Evolutionary conservation across 768 basidiomycete species (phyloP), one percentile per base, ranked within the genome.

Genomic region (Daedaleopsis nitida): DNA sequence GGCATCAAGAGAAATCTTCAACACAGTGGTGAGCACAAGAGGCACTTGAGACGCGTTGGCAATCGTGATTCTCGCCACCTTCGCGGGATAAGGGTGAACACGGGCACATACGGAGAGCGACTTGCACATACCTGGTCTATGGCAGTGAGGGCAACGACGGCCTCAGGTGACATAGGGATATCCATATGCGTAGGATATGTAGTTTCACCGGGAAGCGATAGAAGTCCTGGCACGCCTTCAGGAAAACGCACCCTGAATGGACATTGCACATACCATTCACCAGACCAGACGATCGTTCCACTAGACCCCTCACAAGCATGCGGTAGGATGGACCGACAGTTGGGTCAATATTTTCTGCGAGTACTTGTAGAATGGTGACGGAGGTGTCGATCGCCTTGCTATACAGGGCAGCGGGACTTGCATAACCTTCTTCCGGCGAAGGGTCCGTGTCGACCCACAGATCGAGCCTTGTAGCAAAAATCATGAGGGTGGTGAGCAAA

Each of bases 381-480:
- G 81, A 71, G 17, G 80, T 78, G 32, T 74, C 66, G 19, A 79
- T 72, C 3, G 82, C 78, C 60, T 77, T 81, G 37, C 78, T 73
- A 67, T 80, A 83, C 64, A 92, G 70, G 3, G 75, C 72, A 5
- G 68, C 69, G 0, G 90, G 88, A 13, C 78, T 75, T 27, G 77
- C 73, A 47, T 80, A 69, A 16, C 70, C 79, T 21, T 76, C 76
- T 51, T 78, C 72, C 23, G 62, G 66, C n/a, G 72, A 64, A 21
- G 76, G 74, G 45, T 77, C 75, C n/a, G 75, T 76, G 53, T 83
- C 82, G 37, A 79, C 69, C 86, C 89, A 91, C 35, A 80, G 70
- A 62, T 88, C 87, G 38, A 89, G 75, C 1, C 79, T 78, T 55
- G 77, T 70, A 67, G 82, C 84, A 34, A 91, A 76, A 42, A 80